A percentile compares a stretch with the other conserved stretches of the same genome.
phyloP scores from a whole-genome alignment of 73 alveolate species.

The Paramecium tetraurelia region DNA sequence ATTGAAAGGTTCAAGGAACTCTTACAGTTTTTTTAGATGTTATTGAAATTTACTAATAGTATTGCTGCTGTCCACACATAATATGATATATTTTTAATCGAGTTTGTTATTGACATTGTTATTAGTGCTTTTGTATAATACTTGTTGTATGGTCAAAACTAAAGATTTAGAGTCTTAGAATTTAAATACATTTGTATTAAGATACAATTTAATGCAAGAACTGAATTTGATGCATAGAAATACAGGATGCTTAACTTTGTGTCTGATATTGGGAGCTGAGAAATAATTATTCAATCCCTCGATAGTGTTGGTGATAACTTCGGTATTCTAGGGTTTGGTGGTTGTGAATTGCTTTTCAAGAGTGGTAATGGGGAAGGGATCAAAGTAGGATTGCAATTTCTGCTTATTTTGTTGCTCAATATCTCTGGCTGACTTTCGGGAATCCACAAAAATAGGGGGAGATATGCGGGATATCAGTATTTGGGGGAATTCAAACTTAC shows the following conservation, averaged over 20 bases:
- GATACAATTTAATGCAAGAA: slow-evolving; percentile 60
- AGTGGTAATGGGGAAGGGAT: slow-evolving; percentile 52
- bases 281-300: slow-evolving; percentile 67
- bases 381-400: slow-evolving; percentile 62
- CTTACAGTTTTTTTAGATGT: slow-evolving; percentile 45
- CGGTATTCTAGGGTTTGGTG: slow-evolving; percentile 44
- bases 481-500: slow-evolving; percentile 60
- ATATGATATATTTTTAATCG: slow-evolving; percentile 33
- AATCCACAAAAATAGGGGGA: slow-evolving; percentile 72
- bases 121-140: slow-evolving; percentile 28
- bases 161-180: slow-evolving; percentile 29
- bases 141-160: background rate
- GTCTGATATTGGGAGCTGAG: slow-evolving; percentile 73
- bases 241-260: slow-evolving; percentile 70
- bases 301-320: slow-evolving; percentile 55
- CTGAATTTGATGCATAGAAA: slow-evolving; percentile 64
- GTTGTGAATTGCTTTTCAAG: slow-evolving; percentile 29
- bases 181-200: slow-evolving; percentile 47
- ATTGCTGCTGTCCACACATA: slow-evolving; percentile 6
- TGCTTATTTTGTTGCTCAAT: slow-evolving; percentile 42
- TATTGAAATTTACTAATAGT: background rate
- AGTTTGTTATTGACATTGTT: slow-evolving; percentile 20
- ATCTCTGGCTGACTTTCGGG: slow-evolving; percentile 72
- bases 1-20: slow-evolving; percentile 53
- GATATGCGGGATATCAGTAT: slow-evolving; percentile 67